Evolutionary conservation across 2,329 filamentous ascomycete genomes (phyloP).

Genomic region (Alternaria sp.): DNA sequence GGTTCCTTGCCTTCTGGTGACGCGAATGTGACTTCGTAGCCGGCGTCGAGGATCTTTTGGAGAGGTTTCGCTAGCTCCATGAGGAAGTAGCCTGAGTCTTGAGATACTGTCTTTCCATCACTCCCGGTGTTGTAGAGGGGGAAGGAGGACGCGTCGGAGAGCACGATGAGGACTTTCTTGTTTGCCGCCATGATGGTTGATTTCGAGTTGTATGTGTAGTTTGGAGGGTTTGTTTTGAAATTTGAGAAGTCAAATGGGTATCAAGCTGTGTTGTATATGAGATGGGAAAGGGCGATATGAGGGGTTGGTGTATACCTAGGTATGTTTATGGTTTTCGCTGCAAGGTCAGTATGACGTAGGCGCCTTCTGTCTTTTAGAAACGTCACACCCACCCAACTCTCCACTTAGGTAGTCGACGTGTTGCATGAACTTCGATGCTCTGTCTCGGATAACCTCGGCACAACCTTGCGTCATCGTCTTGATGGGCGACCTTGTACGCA

Average conservation of each 20-base stretch:
- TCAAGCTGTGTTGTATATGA: not conserved
- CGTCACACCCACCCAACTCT: slow-evolving; percentile 1
- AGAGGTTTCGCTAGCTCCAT: slow-evolving; percentile 44
- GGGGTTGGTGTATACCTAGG: not conserved
- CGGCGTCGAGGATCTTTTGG: slow-evolving; percentile 34
- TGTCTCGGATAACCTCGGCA: not conserved
- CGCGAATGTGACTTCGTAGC: slow-evolving; percentile 55
- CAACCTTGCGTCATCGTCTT: not conserved
- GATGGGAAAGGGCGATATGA: not conserved
- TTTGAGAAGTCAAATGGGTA: not conserved
- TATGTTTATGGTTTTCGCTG: not conserved
- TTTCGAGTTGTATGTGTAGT: not conserved
- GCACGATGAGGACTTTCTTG: slow-evolving; percentile 55
- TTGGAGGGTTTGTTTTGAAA: not conserved
- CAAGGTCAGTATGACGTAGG: slow-evolving; percentile 21
- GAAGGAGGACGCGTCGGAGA: slow-evolving; percentile 52
- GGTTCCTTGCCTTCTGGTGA: slow-evolving; percentile 53
- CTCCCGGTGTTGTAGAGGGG: slow-evolving; percentile 34
- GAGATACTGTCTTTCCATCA: slow-evolving; percentile 32
- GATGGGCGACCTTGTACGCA: not conserved
- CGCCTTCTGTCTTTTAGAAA: not conserved
- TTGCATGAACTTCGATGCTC: not conserved
- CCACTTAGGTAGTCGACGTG: not conserved
- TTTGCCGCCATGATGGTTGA: slow-evolving; percentile 33
- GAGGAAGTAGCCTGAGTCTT: slow-evolving; percentile 41